Base-by-base conservation (phyloP, 192 early-diverging fungal species). In the Phycomyces blakesleeanus region DNA sequence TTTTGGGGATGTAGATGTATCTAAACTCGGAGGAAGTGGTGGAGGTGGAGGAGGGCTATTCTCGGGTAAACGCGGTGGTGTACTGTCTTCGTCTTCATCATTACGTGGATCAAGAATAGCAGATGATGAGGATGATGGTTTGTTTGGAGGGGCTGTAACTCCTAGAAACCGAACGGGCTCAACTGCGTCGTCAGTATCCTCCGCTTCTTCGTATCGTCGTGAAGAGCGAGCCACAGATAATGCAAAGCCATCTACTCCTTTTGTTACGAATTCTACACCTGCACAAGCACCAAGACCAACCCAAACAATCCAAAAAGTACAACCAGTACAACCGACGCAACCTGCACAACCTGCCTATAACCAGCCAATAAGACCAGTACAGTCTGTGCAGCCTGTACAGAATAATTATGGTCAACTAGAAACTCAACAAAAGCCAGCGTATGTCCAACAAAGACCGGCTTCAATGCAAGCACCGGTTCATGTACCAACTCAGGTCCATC, bases 1-100 rank as follows among this genome's bases (percentile, higher is more conserved):
- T 37, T 72, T 72, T 66, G 70, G 70, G 0, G 64, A 66, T 37
- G 57, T 72, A 25, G 70, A 72, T 62, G 70, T 72, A 0, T 50
- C 42, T 39, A 72, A 72, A 55, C 44, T 72, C 8, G n/a, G 47
- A 3, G 57, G 34, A 59, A 20, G 22, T 16, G n/a, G 47, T 11
- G 57, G 34, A 59, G 38, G 22, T 47, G 7, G 29, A 5, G 29
- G 29, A 34, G 29, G 29, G 29, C 42, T 29, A 29, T 16, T 22
- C 6, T 42, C 37, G 12, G 57, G 57, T 44, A 59, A 42, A 39
- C 42, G 41, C 18, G 29, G 29, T 29, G 29, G 29, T 34, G 29
- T 34, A 34, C 7, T 34, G 29, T 34, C 29, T 34, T 34, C 29
- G 29, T 34, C 29, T 34, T 34, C 29, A 7, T 34, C 29, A 34